Conservation (phyloP, 192 early-diverging fungal genomes). For the Podila epigama region DNA sequence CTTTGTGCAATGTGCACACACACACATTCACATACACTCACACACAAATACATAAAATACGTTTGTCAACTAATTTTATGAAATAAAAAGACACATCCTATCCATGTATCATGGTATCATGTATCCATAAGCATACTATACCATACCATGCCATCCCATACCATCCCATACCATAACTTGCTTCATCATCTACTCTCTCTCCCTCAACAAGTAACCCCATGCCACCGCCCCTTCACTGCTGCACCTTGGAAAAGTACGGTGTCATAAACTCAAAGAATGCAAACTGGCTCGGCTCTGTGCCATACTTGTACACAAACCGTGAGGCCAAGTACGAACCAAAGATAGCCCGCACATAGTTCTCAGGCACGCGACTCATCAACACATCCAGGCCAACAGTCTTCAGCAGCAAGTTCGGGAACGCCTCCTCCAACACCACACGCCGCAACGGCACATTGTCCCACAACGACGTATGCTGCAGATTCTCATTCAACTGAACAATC, state of each 20-base stretch:
- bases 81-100: too few species aligned
- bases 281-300: constrained; percentile 92
- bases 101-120: too few species aligned
- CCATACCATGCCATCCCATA: too few species aligned
- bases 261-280: constrained; percentile 98
- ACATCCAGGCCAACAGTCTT: constrained; percentile 88
- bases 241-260: constrained; percentile 52
- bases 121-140: too few species aligned
- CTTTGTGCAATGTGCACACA: too few species aligned
- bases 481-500: constrained; percentile 92
- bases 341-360: constrained; percentile 94
- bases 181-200: too few species aligned
- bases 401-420: constrained; percentile 92
- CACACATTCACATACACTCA: too few species aligned
- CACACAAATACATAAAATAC: too few species aligned
- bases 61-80: too few species aligned
- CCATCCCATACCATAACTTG: too few species aligned
- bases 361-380: constrained; percentile 89
- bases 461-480: constrained; percentile 87
- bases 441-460: constrained; percentile 93
- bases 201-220: too few species aligned
- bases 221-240: too few species aligned
- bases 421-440: constrained; percentile 81
- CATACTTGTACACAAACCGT: constrained; percentile 97
- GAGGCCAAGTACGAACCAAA: constrained; percentile 96